Evolutionary conservation across 2,329 filamentous ascomycete species (phyloP).

Genomic region (Cladophialophora chaetospira): DNA sequence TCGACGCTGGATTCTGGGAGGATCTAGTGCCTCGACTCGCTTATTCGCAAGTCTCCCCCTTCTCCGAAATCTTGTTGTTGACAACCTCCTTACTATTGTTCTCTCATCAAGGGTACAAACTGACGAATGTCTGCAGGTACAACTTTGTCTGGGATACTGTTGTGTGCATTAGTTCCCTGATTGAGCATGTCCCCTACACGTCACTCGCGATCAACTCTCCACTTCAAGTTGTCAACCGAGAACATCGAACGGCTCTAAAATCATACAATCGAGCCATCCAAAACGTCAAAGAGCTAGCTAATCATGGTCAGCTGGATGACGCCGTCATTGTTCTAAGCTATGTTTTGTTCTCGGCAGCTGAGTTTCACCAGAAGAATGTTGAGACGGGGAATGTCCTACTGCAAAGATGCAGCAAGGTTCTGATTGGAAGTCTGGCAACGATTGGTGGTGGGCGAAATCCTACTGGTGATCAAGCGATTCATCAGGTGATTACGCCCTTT

Average conservation of each 20-base stretch:
- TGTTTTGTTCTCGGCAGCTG: conserved; percentile 26
- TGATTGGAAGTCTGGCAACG: conserved; percentile 13
- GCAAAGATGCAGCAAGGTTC: conserved; percentile 13
- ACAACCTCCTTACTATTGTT: too few species aligned
- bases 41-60: too few species aligned
- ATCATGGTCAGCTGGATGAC: conserved; percentile 17
- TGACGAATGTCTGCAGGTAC: too few species aligned
- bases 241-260: conserved; percentile 22
- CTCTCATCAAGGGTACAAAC: too few species aligned
- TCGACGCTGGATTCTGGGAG: conserved; percentile 27
- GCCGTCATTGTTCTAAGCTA: conserved; percentile 23
- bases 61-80: too few species aligned
- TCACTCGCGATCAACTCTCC: conserved; percentile 7
- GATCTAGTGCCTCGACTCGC: conserved; percentile 22
- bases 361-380: conserved; percentile 28
- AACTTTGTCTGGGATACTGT: conserved; percentile 26
- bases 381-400: conserved; percentile 18
- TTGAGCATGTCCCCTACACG: conserved; percentile 22
- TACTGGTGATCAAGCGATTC: conserved; percentile 2
- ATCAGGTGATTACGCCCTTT: conserved; percentile 24
- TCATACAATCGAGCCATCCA: conserved; percentile 25
- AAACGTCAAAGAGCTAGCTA: conserved; percentile 15
- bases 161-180: conserved; percentile 20
- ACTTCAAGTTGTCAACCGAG: conserved; percentile 7
- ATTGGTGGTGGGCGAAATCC: neutral